Evolutionary conservation across 495 filamentous ascomycete species (phyloP), one percentile per base, ranked within the genome.

Genomic region (Penicillium ochrochloron): DNA sequence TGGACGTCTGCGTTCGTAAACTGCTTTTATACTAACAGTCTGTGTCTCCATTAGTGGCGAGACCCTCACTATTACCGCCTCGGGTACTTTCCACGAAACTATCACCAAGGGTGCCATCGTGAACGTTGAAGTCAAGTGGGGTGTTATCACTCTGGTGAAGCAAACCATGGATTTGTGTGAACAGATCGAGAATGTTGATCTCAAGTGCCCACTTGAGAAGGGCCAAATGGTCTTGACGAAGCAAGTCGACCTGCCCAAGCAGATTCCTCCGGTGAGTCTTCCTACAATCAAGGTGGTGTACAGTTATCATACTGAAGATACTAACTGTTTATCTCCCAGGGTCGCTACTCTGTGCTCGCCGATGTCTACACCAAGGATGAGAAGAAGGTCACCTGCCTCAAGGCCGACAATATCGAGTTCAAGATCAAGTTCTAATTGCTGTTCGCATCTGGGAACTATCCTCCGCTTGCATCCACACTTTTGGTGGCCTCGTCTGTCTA

Each of bases 111-210:
- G 92, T 57, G 90, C 96, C 44, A 89, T 88, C 61, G 88, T 97
- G 37, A 81, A 88, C 33, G 74, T 99, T 34, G 83, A 88, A 60
- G 94, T 98, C 79, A 97, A 97, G 76, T 99, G 94, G 75, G 95
- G 77, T 29, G 80, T 96, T 69, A 97, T 99, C 73, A 91, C 88
- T 53, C 82, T 99, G 60, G 85, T 99, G 76, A 90, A 85, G 68
- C 89, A 90, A 60, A 80, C 77, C 60, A 86, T 89, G 68, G 89
- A 96, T 73, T 85, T 98, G 14, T 99, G 95, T 79, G 90, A 97
- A 23, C 86, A 96, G 76, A 86, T 96, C 61, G 77, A 84, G 68
- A 92, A 97, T 57, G 91, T 97, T 14, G 93, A 97, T 67, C 81
- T 97, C 51, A 78, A 92, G 61, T 99, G 95, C 76, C 95, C 95